Percentiles rank a stretch among this genome's conserved stretches.
phyloP scores from a whole-genome alignment of 352 stramenopile genomes.

The Phytophthora lateralis region DNA sequence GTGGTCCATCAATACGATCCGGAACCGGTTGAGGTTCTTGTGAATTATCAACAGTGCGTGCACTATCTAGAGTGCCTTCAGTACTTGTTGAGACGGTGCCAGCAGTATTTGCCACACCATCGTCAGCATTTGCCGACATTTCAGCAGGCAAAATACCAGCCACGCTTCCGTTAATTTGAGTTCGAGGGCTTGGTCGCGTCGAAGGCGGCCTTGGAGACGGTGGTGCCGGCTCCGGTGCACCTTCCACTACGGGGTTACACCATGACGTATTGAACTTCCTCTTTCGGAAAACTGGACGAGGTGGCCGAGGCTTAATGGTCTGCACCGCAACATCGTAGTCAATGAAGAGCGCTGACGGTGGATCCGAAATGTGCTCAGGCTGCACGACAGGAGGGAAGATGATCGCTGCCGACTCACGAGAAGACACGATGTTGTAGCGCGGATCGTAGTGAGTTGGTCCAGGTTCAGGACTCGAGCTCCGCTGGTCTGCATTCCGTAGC shows the following conservation, averaged over 20 bases:
- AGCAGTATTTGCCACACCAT: neutral
- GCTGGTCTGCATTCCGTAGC: conserved; percentile 26
- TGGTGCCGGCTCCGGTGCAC: conserved; percentile 1
- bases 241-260: conserved; percentile 66
- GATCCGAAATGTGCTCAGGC: conserved; percentile 31
- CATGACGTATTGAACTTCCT: conserved; percentile 70
- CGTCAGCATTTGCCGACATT: neutral
- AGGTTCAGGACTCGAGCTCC: conserved; percentile 59
- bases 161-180: conserved; percentile 2
- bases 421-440: conserved; percentile 48
- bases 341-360: conserved; percentile 69
- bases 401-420: conserved; percentile 41
- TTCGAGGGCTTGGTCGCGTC: conserved; percentile 9
- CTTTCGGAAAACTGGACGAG: conserved; percentile 57
- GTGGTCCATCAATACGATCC: neutral
- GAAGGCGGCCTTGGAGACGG: conserved; percentile 14
- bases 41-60: conserved; percentile 1
- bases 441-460: conserved; percentile 75
- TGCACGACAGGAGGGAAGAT: conserved; percentile 55
- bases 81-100: neutral
- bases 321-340: conserved; percentile 72
- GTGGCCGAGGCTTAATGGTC: conserved; percentile 52
- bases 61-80: neutral
- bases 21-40: neutral
- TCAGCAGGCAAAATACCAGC: neutral